Evolutionary conservation across 2,329 filamentous ascomycete species (phyloP).

Genomic region (Alternaria brassicicola): DNA sequence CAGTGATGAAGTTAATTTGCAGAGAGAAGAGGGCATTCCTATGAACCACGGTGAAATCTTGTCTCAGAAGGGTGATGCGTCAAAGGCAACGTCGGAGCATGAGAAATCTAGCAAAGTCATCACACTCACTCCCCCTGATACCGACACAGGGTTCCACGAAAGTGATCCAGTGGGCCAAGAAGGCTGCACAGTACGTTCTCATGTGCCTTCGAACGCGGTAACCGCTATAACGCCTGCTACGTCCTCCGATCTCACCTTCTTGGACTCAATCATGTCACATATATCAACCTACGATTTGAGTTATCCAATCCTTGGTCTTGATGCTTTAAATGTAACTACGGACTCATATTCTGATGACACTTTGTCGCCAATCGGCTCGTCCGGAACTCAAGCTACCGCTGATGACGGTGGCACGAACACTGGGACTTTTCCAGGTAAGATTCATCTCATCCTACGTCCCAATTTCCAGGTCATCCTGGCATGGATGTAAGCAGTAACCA

Average conservation of each 20-base stretch:
- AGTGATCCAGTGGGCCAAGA: background rate
- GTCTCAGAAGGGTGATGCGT: background rate
- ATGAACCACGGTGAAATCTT: background rate
- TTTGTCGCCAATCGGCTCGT: background rate
- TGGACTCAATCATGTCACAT: background rate
- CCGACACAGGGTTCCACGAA: background rate
- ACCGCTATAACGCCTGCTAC: background rate
- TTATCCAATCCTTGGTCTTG: background rate
- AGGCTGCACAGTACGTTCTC: background rate
- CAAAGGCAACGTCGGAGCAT: background rate
- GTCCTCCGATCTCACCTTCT: background rate
- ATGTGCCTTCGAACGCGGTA: background rate
- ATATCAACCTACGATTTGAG: background rate
- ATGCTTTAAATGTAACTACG: background rate
- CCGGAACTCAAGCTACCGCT: background rate
- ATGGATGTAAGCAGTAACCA: background rate
- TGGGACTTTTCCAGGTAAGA: background rate
- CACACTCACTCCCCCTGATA: background rate
- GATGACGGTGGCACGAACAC: background rate
- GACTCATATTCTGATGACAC: background rate
- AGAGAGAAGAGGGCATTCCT: background rate
- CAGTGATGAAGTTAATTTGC: background rate
- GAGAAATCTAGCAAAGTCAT: background rate
- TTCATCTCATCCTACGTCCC: background rate
- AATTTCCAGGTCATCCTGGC: background rate